Base-by-base conservation (phyloP, 495 filamentous ascomycete genomes). In the Echria macrotheca region DNA sequence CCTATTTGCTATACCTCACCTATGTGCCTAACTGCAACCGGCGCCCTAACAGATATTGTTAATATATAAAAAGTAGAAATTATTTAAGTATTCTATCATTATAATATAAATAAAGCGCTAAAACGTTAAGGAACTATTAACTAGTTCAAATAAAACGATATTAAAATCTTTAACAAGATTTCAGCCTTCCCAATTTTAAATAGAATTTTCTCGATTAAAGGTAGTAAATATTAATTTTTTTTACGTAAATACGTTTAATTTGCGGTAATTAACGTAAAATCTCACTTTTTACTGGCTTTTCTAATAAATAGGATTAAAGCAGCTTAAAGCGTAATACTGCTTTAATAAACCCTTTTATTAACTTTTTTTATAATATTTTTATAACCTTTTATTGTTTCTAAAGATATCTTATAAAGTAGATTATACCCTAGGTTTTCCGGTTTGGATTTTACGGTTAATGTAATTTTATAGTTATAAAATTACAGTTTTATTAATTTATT, bases 1-100 rank as follows among this genome's bases (percentile, higher is more conserved):
- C n/a, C n/a, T n/a, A n/a, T n/a, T n/a, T n/a, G n/a, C n/a, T n/a
- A n/a, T n/a, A n/a, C n/a, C n/a, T n/a, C n/a, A n/a, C n/a, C n/a
- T n/a, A n/a, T n/a, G n/a, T n/a, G n/a, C n/a, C n/a, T n/a, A n/a
- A n/a, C n/a, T n/a, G n/a, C n/a, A n/a, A n/a, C n/a, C n/a, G n/a
- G n/a, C n/a, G n/a, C n/a, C n/a, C n/a, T n/a, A n/a, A n/a, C n/a
- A n/a, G n/a, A n/a, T n/a, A 11, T 50, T 28, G 22, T 50, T 24
- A n/a, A 50, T 12, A 47, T 43, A 36, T 50, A 76, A 75, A 0
- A 58, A 80, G 44, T 71, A 78, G 21, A 61, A 57, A 37, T 54
- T 67, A 2, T 60, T 31, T 31, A 31, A 12, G 7, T 12, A 6
- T 31, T 31, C 12, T 31, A 6, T 12, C 28, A 31, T 6, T 31